Conservation (phyloP, 1,284 basidiomycete species). For the Trichosporon faecale region DNA sequence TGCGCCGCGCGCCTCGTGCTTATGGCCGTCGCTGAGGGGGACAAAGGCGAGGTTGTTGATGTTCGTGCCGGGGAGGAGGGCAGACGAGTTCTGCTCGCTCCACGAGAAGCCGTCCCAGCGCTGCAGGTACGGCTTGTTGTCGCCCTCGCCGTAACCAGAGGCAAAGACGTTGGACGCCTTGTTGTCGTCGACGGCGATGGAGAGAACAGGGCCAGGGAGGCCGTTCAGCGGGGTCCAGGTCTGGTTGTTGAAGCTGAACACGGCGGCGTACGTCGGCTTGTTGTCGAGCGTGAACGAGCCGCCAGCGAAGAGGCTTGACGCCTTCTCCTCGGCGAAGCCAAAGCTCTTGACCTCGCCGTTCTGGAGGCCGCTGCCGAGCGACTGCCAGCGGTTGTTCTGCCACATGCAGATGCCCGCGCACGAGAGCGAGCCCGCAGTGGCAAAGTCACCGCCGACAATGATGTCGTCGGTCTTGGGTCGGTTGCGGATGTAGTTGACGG, state of each 20-base stretch:
- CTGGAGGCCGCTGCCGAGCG: slow-evolving; percentile 70
- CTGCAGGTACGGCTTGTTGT: slow-evolving; percentile 65
- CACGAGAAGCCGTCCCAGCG: slow-evolving; percentile 79
- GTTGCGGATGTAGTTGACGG: slow-evolving; percentile 70
- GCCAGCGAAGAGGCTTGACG: slow-evolving; percentile 63
- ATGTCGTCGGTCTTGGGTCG: slow-evolving; percentile 65
- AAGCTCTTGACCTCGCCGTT: slow-evolving; percentile 73
- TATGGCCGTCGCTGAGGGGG: slow-evolving; percentile 65
- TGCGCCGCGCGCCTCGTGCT: slow-evolving; percentile 56
- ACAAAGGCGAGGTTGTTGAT: slow-evolving; percentile 85
- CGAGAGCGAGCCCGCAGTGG: slow-evolving; percentile 67
- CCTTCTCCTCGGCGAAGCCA: slow-evolving; percentile 55
- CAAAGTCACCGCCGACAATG: slow-evolving; percentile 82
- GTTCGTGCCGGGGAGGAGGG: slow-evolving; percentile 45
- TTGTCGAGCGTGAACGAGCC: slow-evolving; percentile 69
- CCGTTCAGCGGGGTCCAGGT: slow-evolving; percentile 67
- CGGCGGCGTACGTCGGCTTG: slow-evolving; percentile 62
- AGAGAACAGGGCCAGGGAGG: slow-evolving; percentile 84
- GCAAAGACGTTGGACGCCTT: slow-evolving; percentile 83
- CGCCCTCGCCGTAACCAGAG: slow-evolving; percentile 70
- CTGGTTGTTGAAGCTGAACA: slow-evolving; percentile 65
- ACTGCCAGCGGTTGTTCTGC: slow-evolving; percentile 68
- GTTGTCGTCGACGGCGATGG: slow-evolving; percentile 76
- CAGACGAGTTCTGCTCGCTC: slow-evolving; percentile 60
- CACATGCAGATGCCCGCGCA: slow-evolving; percentile 81